Conservation (phyloP, 352 stramenopile genomes). For the Pythium myriotylum region DNA sequence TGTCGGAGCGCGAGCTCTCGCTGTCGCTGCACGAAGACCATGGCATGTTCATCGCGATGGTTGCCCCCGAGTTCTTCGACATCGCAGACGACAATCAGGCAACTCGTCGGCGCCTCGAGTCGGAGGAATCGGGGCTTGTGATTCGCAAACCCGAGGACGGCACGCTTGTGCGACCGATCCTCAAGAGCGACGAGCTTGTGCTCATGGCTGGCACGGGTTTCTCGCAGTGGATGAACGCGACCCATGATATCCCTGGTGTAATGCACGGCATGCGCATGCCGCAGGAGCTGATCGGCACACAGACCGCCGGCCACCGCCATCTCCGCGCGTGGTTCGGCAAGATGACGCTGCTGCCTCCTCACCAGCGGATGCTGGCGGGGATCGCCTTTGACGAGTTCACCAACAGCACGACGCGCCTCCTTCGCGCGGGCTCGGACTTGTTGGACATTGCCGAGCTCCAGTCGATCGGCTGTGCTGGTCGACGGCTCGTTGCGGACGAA, state of each 20-base stretch:
- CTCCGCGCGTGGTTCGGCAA: slow-evolving; percentile 64
- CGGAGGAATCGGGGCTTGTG: slow-evolving; percentile 46
- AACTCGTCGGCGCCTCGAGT: slow-evolving; percentile 28
- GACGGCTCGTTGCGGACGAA: slow-evolving; percentile 39
- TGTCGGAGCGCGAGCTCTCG: slow-evolving; percentile 37
- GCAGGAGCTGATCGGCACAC: slow-evolving; percentile 9
- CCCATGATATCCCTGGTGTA: slow-evolving; percentile 46
- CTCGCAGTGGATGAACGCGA: slow-evolving; percentile 47
- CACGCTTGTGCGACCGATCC: slow-evolving; percentile 40
- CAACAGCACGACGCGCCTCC: slow-evolving; percentile 40
- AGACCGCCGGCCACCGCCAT: slow-evolving; percentile 25
- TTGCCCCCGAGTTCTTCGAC: slow-evolving; percentile 49
- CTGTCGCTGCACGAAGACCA: slow-evolving; percentile 61
- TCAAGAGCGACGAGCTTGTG: slow-evolving; percentile 57
- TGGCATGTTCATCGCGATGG: slow-evolving; percentile 58
- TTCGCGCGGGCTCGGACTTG: slow-evolving; percentile 19
- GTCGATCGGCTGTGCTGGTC: slow-evolving; percentile 43
- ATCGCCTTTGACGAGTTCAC: slow-evolving; percentile 45
- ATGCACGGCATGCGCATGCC: slow-evolving; percentile 70
- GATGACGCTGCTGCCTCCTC: slow-evolving; percentile 55
- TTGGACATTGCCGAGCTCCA: slow-evolving; percentile 32
- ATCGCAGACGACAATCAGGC: slow-evolving; percentile 24
- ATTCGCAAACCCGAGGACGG: slow-evolving; percentile 34
- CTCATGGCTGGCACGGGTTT: slow-evolving; percentile 59
- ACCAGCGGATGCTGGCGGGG: slow-evolving; percentile 41